Base-by-base conservation (phyloP, 495 filamentous ascomycete genomes). In the Lepidopterella palustris region DNA sequence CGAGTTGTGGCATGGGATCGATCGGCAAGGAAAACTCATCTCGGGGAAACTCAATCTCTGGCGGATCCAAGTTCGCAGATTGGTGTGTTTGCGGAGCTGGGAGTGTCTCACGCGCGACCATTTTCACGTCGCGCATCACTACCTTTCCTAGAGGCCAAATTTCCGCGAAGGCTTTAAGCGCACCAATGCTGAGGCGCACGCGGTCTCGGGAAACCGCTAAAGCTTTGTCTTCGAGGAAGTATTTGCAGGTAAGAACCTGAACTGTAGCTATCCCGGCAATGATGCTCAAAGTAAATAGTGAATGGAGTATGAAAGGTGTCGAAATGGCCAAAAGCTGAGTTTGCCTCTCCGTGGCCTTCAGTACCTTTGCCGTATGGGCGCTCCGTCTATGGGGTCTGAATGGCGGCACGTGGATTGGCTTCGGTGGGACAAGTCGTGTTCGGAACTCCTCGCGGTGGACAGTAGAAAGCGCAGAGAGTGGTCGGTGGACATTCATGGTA, bases 291-390 rank as follows among this genome's bases (percentile, higher is more conserved):
- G 39, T 50, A 10, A 62, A 59, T 11, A 53, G 27, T 31, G 49
- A 40, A 50, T 66, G 59, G 1, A 39, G 42, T 39, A 62, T 52
- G 15, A 48, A 42, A 8, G 6, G 18, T 28, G 59, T 62, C 1
- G 63, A 59, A 5, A 66, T 56, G 35, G 63, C 51, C 6, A 66
- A 56, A 15, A 66, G 57, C 27, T 62, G 53, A 13, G 63, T 66
- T 45, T 62, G 51, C 4, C 50, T 59, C 3, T 66, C 63, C 5
- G 45, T 42, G 26, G 59, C 59, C 52, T 62, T 66, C 10, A 66
- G 56, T 29, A 52, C 55, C 25, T 60, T 60, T 1, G 59, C 59
- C 13, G 63, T 66, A 42, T 66, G 55, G 20, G 32, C 32, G 23
- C 20, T 24, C 28, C 35, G 55, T 4, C 45, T 25, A 15, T 21